Evolutionary conservation across 2,329 filamentous ascomycete species (phyloP).

Genomic region (Calonectria hongkongensis): DNA sequence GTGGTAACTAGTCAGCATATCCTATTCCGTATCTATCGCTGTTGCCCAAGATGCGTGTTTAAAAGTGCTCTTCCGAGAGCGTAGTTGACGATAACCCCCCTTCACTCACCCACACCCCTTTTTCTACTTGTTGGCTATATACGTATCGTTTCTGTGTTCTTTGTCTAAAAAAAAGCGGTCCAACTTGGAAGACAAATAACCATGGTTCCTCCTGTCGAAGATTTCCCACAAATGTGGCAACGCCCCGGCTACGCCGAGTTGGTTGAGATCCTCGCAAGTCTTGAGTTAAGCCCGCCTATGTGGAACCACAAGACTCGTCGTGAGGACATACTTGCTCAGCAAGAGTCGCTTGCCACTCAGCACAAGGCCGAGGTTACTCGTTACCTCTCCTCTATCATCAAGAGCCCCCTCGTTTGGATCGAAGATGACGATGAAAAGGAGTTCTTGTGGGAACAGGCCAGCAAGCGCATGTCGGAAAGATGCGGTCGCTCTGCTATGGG

Average conservation of each 20-base stretch:
- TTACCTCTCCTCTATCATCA: slow-evolving; percentile 82
- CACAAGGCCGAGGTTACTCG: slow-evolving; percentile 73
- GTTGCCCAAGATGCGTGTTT: slow-evolving; percentile 38
- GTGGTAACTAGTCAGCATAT: not conserved
- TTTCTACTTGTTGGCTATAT: not conserved
- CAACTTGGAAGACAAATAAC: slow-evolving; percentile 3
- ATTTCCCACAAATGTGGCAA: slow-evolving; percentile 89
- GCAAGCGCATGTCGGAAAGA: slow-evolving; percentile 86
- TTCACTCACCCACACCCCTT: not conserved
- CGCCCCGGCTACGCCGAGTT: slow-evolving; percentile 81
- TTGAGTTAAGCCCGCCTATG: slow-evolving; percentile 80
- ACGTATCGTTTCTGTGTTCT: not conserved
- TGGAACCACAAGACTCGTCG: slow-evolving; percentile 74
- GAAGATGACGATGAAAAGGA: slow-evolving; percentile 79
- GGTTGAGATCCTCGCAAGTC: slow-evolving; percentile 77
- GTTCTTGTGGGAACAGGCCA: slow-evolving; percentile 85
- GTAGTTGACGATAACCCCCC: slow-evolving; percentile 29
- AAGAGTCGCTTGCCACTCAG: slow-evolving; percentile 63
- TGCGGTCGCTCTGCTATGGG: slow-evolving; percentile 83
- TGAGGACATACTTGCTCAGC: slow-evolving; percentile 64
- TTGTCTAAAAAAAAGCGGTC: not conserved
- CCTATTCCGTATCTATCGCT: not conserved
- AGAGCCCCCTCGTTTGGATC: slow-evolving; percentile 81
- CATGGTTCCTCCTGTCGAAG: slow-evolving; percentile 65
- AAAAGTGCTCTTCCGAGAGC: slow-evolving; percentile 38